Evolutionary conservation across 1,284 basidiomycete species (phyloP).

Genomic region (Xerocomus minutiporus): DNA sequence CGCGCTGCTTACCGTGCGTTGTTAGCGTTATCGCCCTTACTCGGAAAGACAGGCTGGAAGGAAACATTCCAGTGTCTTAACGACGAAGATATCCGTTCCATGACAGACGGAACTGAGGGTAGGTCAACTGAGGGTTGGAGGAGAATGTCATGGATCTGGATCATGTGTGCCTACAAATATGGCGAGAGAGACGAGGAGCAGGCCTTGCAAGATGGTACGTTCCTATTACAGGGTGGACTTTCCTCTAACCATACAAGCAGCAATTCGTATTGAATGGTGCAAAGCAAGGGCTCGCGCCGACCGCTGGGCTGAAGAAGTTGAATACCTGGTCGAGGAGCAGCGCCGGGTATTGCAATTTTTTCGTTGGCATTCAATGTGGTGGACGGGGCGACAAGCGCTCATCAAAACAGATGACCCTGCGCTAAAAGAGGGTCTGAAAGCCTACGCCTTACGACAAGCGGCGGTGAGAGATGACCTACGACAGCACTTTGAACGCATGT

Average conservation of each 20-base stretch:
- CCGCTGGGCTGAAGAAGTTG: background rate
- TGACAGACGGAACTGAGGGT: background rate
- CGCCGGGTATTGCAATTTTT: background rate
- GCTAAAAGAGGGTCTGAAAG: background rate
- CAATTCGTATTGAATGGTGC: constrained; percentile 3
- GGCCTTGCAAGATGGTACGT: background rate
- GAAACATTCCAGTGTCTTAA: background rate
- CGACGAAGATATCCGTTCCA: background rate
- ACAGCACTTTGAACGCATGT: background rate
- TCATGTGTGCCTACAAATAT: too few relatives aligned
- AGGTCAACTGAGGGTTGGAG: background rate
- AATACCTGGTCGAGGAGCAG: background rate
- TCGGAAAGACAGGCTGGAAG: background rate
- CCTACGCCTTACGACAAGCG: background rate
- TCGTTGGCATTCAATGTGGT: background rate
- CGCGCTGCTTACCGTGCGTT: background rate
- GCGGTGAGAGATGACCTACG: background rate
- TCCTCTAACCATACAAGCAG: background rate
- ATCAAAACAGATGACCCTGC: background rate
- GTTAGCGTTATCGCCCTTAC: background rate
- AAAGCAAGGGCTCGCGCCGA: background rate
- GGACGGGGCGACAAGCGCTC: background rate
- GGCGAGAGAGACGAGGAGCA: too few relatives aligned
- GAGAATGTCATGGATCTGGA: too few relatives aligned
- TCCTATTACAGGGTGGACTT: background rate